Evolutionary conservation across 2,329 filamentous ascomycete species (phyloP).

Genomic region (Paecilomyces sp.): DNA sequence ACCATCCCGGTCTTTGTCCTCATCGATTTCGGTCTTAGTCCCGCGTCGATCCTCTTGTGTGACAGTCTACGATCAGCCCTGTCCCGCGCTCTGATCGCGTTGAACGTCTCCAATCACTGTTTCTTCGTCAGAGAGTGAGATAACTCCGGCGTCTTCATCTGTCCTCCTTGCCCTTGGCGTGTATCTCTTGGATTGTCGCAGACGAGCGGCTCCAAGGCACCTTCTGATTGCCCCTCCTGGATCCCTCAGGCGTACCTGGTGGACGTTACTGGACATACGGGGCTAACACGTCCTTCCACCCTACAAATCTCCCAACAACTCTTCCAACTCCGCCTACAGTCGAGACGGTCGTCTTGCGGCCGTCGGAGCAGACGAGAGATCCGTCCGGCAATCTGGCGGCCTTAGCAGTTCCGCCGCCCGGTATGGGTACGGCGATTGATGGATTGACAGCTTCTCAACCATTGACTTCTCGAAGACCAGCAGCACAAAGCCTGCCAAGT

Average conservation of each 20-base stretch:
- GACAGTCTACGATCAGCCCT: neutral
- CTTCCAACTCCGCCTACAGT: conserved; percentile 31
- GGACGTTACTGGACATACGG: conserved; percentile 41
- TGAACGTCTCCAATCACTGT: neutral
- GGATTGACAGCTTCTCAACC: conserved; percentile 56
- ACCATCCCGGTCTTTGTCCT: neutral
- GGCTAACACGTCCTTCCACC: conserved; percentile 21
- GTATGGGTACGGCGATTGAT: conserved; percentile 57
- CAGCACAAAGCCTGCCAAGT: conserved; percentile 59
- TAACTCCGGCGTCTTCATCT: neutral
- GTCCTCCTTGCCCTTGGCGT: neutral
- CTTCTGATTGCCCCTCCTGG: conserved; percentile 39
- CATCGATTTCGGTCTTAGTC: neutral
- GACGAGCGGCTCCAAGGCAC: neutral
- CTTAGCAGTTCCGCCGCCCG: conserved; percentile 52
- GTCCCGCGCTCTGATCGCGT: neutral
- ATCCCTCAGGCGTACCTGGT: conserved; percentile 41
- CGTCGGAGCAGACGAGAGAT: conserved; percentile 35
- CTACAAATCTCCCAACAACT: conserved; percentile 30
- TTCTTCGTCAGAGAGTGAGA: neutral
- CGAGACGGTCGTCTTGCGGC: conserved; percentile 32
- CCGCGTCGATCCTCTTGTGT: neutral
- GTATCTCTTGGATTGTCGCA: conserved; percentile 2
- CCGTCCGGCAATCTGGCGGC: conserved; percentile 54
- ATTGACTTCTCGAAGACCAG: conserved; percentile 64